A percentile compares a stretch with the other conserved stretches of the same genome.
phyloP scores from a whole-genome alignment of 2,329 filamentous ascomycete genomes.

The Lachnum nothofagi region DNA sequence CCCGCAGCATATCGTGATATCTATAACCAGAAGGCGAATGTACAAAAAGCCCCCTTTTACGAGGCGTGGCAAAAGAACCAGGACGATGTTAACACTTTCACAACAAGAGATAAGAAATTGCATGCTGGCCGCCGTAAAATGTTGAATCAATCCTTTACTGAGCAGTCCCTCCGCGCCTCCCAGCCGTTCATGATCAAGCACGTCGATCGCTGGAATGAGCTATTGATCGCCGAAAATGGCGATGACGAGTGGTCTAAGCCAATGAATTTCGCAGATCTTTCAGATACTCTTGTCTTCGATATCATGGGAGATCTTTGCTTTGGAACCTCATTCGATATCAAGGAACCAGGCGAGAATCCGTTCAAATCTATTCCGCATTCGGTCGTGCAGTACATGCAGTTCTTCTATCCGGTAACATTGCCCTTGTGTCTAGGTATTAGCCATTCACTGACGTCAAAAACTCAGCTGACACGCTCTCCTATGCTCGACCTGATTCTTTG shows the following conservation, averaged over 20 bases:
- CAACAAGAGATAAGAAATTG: not conserved
- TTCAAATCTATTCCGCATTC: slow-evolving; percentile 7
- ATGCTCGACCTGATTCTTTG: slow-evolving; percentile 1
- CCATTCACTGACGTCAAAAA: not conserved
- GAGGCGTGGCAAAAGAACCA: not conserved
- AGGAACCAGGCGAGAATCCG: slow-evolving; percentile 8
- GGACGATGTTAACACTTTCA: slow-evolving; percentile 1
- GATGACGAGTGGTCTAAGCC: slow-evolving; percentile 2
- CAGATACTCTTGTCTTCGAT: slow-evolving; percentile 2
- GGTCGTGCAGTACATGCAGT: slow-evolving; percentile 2
- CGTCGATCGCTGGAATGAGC: slow-evolving; percentile 6
- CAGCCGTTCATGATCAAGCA: slow-evolving; percentile 4
- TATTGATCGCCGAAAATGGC: not conserved
- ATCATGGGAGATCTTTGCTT: slow-evolving; percentile 4
- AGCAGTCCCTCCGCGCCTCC: slow-evolving; percentile 1
- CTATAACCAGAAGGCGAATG: slow-evolving; percentile 6
- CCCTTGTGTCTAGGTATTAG: too few relatives aligned
- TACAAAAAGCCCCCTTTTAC: slow-evolving; percentile 6
- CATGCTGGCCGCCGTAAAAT: slow-evolving; percentile 3
- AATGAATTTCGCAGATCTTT: not conserved
- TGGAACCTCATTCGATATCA: slow-evolving; percentile 8
- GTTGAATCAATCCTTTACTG: slow-evolving; percentile 2
- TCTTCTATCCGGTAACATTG: slow-evolving; percentile 5
- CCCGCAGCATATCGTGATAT: slow-evolving; percentile 1
- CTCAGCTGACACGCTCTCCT: slow-evolving; percentile 2